Evolutionary conservation across 768 basidiomycete genomes (phyloP), one percentile per base, ranked within the genome.

Genomic region (Hygrophorus russula): DNA sequence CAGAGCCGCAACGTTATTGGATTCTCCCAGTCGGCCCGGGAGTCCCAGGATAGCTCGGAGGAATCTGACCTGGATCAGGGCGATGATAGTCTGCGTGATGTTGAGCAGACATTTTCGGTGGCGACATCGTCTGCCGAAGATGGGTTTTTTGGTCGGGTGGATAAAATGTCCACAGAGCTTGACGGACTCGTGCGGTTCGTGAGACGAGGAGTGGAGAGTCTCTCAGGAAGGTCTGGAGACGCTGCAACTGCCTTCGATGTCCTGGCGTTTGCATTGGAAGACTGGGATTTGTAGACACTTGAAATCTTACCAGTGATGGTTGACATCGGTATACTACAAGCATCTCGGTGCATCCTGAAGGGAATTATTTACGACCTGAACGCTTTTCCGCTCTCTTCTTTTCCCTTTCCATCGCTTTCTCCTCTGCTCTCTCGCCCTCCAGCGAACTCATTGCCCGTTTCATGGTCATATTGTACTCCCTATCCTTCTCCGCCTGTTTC

Each of bases 371-470:
- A 53, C 79, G 74, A 39, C 88, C 88, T 31, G 85, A 71, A 49
- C 87, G 68, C 56, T 73, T 74, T 63, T 86, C 90, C 38, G 82
- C 82, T 56, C 71, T 81, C 33, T 65, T 59, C 62, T 90, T 91
- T 56, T 82, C 82, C 59, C 85, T 74, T 56, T 92, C 83, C 82
- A 83, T 79, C 34, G 78, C 79, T 69, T 96, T 98, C 66, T 97
- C 80, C 64, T 98, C 96, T 15, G 91, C 90, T 42, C 94, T 70
- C 67, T 99, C 96, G 27, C 79, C 74, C 51, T 90, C 86, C 24
- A 90, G 69, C 0, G 78, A 76, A 2, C 71, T 78, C 59, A 73
- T 85, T 17, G 84, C 90, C 54, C 74, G 78, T 57, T 82, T 82
- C 82, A 98, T 90, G 49, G 78, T 75, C 39, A 78, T 75, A 53